These are phyloP conservation scores for Calvatia gigantea DNA, from an alignment of 768 basidiomycete genomes.

Conservation along the genomic window DNA sequence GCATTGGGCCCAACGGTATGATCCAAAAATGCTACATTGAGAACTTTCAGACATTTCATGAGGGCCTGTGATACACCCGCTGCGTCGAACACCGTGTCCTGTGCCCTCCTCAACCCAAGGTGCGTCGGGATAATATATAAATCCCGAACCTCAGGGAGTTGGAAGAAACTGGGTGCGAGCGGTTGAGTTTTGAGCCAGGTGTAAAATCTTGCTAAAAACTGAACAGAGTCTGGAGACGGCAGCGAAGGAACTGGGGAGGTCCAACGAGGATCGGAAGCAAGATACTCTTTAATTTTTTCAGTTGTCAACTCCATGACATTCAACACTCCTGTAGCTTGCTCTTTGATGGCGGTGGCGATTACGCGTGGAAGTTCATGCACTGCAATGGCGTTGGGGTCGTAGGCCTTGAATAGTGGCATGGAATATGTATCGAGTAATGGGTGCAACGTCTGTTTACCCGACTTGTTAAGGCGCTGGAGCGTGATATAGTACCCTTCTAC, in stretches of 20 bases:
- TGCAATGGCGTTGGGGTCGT: slow-evolving; percentile 22
- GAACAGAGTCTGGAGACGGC: neutral
- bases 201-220: slow-evolving; percentile 3
- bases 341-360: slow-evolving; percentile 21
- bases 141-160: neutral
- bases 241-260: neutral
- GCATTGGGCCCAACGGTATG: neutral
- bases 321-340: slow-evolving; percentile 21
- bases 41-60: neutral
- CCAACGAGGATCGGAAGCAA: slow-evolving; percentile 14
- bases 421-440: slow-evolving; percentile 24
- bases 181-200: neutral
- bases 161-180: neutral
- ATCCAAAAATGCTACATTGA: slow-evolving; percentile 2
- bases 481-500: slow-evolving; percentile 22
- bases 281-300: slow-evolving; percentile 26
- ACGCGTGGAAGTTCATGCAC: slow-evolving; percentile 23
- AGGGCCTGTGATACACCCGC: neutral
- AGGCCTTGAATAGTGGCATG: neutral
- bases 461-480: slow-evolving; percentile 13
- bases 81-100: slow-evolving; percentile 4
- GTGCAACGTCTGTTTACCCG: slow-evolving; percentile 8
- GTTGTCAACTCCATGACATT: slow-evolving; percentile 30
- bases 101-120: neutral
- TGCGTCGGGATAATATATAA: slow-evolving; percentile 5